phyloP scores from a whole-genome alignment of 768 basidiomycete species.

The Serpula lacrymans region DNA sequence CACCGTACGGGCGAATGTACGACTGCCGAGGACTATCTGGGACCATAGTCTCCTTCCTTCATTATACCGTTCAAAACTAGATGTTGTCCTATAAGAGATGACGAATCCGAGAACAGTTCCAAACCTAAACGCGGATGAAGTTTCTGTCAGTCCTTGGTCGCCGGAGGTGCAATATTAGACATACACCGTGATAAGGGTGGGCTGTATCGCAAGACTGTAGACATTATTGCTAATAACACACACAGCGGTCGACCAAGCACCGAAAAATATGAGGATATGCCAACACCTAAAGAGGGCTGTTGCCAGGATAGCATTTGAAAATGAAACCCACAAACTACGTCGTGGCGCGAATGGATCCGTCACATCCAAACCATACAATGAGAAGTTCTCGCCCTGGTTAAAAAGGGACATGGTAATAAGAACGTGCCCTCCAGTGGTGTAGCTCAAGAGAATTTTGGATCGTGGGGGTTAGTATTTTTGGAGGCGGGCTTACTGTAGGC shows the following conservation, averaged over 20 bases:
- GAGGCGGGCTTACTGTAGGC: constrained; percentile 1
- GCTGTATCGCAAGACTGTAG: constrained; percentile 40
- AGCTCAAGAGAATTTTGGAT: too few species aligned
- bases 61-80: constrained; percentile 74
- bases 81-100: constrained; percentile 68
- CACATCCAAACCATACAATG: not conserved
- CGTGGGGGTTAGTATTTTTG: not conserved
- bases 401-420: constrained; percentile 2
- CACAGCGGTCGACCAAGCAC: constrained; percentile 58
- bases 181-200: constrained; percentile 68
- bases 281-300: constrained; percentile 29
- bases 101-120: constrained; percentile 75
- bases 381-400: constrained; percentile 2
- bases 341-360: not conserved
- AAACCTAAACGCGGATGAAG: constrained; percentile 33
- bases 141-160: constrained; percentile 14
- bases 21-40: constrained; percentile 52
- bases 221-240: constrained; percentile 47
- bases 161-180: constrained; percentile 15
- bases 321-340: constrained; percentile 24
- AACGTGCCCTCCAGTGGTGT: too few species aligned
- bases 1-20: constrained; percentile 56
- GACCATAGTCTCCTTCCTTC: constrained; percentile 70
- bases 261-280: constrained; percentile 63
- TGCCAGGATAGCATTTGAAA: constrained; percentile 38